Evolutionary conservation across 2,329 filamentous ascomycete species (phyloP).

Genomic region (Colletotrichum higginsianum): DNA sequence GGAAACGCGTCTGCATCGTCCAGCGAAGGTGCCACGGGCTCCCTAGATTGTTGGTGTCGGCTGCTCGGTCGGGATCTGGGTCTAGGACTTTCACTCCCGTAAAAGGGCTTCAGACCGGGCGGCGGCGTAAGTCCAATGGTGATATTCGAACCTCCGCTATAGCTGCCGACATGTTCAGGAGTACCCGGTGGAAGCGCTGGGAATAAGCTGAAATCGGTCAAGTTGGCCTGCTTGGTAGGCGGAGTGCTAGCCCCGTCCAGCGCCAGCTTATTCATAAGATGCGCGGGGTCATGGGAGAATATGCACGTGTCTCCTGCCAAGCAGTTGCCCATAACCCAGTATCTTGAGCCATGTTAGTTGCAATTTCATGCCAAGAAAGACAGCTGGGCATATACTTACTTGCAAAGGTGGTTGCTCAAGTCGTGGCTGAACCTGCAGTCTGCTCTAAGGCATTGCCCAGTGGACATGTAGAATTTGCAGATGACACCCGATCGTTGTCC

Average conservation of each 20-base stretch:
- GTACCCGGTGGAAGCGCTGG: constrained; percentile 78
- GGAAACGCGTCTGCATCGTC: constrained; percentile 98
- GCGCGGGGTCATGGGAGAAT: constrained; percentile 95
- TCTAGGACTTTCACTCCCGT: constrained; percentile 73
- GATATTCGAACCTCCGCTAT: constrained; percentile 67
- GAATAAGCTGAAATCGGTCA: constrained; percentile 86
- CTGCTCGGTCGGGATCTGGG: constrained; percentile 88
- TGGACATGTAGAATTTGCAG: constrained; percentile 97
- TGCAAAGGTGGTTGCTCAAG: constrained; percentile 96
- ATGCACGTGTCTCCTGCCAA: constrained; percentile 94
- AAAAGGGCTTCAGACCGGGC: constrained; percentile 77
- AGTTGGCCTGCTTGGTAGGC: constrained; percentile 76
- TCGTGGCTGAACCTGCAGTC: constrained; percentile 99
- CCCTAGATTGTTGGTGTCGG: constrained; percentile 77
- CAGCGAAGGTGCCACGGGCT: constrained; percentile 80
- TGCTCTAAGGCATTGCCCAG: constrained; percentile 93
- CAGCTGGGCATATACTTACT: constrained; percentile 73
- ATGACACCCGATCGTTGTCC: constrained; percentile 88
- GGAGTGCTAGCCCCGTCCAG: constrained; percentile 79
- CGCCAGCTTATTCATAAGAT: constrained; percentile 85
- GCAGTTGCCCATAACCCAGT: constrained; percentile 97
- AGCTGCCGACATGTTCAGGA: constrained; percentile 71
- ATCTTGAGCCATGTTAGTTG: constrained; percentile 65
- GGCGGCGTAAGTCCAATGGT: constrained; percentile 75
- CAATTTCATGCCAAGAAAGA: not conserved